phyloP scores from a whole-genome alignment of 495 filamentous ascomycete genomes.

The Oidiodendron maius region DNA sequence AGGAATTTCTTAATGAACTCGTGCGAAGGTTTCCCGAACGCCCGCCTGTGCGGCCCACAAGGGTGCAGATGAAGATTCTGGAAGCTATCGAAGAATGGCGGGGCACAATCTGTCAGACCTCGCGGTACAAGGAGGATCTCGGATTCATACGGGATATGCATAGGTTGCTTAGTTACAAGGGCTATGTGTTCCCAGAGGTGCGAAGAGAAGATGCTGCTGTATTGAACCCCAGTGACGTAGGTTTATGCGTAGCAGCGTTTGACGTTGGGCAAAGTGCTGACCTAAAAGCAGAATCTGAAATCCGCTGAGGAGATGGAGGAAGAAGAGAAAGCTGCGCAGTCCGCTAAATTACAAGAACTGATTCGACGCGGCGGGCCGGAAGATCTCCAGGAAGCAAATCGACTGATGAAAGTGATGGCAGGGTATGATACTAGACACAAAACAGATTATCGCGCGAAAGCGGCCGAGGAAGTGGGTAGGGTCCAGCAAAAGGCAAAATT shows the following conservation, averaged over 20 bases:
- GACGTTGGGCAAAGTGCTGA: constrained; percentile 27
- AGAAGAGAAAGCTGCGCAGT: constrained; percentile 90
- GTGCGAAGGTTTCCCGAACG: constrained; percentile 94
- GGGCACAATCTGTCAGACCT: constrained; percentile 95
- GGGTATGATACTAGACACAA: constrained; percentile 92
- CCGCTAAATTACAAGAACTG: constrained; percentile 93
- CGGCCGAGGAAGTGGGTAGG: constrained; percentile 87
- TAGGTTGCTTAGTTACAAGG: constrained; percentile 89
- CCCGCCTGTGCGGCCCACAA: constrained; percentile 75
- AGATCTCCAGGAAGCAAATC: constrained; percentile 92
- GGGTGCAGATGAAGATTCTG: constrained; percentile 86
- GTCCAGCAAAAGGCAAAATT: constrained; percentile 90
- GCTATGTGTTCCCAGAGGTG: constrained; percentile 90
- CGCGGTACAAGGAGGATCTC: constrained; percentile 91
- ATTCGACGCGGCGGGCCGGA: constrained; percentile 87
- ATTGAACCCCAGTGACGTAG: constrained; percentile 93
- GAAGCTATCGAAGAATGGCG: constrained; percentile 99
- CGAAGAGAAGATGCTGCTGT: constrained; percentile 92
- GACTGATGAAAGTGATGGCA: constrained; percentile 98
- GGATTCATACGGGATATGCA: constrained; percentile 99
- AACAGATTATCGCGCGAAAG: constrained; percentile 96
- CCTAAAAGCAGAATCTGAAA: constrained; percentile 65
- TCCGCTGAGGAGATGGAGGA: constrained; percentile 99
- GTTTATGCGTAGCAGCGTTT: constrained; percentile 23
- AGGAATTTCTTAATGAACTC: constrained; percentile 98